Percentiles rank a stretch among this genome's conserved stretches.
These are phyloP conservation scores for Geum urbanum DNA, from an alignment of 306 rosid genomes.

Conservation along the genomic window DNA sequence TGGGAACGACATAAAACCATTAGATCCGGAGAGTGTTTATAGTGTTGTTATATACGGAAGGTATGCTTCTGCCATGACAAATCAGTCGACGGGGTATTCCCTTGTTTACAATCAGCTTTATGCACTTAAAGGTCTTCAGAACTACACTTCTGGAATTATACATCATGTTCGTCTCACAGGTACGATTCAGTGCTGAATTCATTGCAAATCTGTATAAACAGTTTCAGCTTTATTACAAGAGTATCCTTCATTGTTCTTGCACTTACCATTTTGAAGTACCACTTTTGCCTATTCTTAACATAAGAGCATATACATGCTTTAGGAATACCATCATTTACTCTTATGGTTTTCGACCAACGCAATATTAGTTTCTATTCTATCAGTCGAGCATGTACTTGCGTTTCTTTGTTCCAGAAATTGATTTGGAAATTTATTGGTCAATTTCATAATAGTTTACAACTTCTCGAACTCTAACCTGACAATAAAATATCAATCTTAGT, in stretches of 20 bases:
- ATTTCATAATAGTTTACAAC: neutral
- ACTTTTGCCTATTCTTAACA: neutral
- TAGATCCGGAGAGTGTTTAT: conserved; percentile 53
- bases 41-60: conserved; percentile 67
- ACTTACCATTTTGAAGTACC: neutral
- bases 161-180: conserved; percentile 88
- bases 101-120: conserved; percentile 76
- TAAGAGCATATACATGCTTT: neutral
- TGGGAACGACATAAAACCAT: conserved; percentile 55
- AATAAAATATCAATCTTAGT: neutral
- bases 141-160: conserved; percentile 90
- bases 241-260: neutral
- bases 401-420: neutral
- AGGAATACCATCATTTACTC: neutral
- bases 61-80: conserved; percentile 31
- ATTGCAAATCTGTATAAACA: neutral
- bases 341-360: neutral
- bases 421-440: neutral
- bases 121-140: conserved; percentile 82
- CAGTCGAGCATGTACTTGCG: neutral
- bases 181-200: conserved; percentile 22
- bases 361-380: neutral
- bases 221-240: neutral
- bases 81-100: conserved; percentile 54
- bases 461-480: neutral